These are phyloP conservation scores for Talaromyces thailandensis DNA, from an alignment of 495 filamentous ascomycete genomes.

Conservation along the genomic window DNA sequence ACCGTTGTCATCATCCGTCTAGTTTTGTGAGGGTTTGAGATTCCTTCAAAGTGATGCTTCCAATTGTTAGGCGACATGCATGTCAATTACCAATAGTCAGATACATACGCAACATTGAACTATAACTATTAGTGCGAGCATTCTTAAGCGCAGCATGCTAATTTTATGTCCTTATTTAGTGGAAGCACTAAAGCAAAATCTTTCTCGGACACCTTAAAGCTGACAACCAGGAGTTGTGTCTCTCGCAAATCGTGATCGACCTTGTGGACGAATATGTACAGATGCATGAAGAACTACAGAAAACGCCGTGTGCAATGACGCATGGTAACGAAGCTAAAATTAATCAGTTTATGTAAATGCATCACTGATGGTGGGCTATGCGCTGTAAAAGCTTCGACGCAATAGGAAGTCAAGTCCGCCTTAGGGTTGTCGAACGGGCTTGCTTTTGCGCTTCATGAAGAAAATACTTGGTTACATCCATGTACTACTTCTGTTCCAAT, in stretches of 20 bases:
- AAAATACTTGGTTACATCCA: not conserved
- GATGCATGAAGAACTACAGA: not conserved
- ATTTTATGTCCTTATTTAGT: not conserved
- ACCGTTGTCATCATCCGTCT: not conserved
- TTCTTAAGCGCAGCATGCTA: not conserved
- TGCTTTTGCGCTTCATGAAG: not conserved
- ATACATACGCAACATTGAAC: not conserved
- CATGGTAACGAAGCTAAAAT: not conserved
- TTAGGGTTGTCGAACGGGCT: not conserved
- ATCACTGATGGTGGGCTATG: not conserved
- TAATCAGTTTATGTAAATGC: not conserved
- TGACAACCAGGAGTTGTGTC: not conserved
- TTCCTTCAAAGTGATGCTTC: slow-evolving; percentile 8
- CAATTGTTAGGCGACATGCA: slow-evolving; percentile 6
- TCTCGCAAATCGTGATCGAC: not conserved
- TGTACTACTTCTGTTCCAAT: not conserved
- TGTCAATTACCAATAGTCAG: slow-evolving; percentile 1
- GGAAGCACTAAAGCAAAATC: not conserved
- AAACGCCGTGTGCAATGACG: not conserved
- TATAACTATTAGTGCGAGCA: not conserved
- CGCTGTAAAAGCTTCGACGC: not conserved
- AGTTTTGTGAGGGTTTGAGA: not conserved
- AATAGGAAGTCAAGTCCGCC: not conserved
- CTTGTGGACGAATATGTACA: not conserved
- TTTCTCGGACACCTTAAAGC: not conserved